These are phyloP conservation scores for Phytophthora crassamura DNA, from an alignment of 352 stramenopile species.

Conservation along the genomic window DNA sequence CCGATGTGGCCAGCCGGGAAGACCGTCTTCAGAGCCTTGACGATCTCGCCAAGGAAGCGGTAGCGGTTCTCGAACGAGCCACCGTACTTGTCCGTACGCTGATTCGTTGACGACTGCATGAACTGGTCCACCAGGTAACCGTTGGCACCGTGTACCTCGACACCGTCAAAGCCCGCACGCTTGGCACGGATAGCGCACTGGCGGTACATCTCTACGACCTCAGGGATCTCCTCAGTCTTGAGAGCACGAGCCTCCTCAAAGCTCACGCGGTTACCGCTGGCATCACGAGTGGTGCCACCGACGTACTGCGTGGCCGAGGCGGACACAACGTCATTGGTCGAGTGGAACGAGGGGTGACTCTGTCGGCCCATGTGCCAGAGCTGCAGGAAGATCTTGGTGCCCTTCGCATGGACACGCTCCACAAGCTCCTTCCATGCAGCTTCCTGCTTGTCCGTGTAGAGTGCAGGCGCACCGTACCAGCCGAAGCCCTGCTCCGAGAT, in stretches of 20 bases:
- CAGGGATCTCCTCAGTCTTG: conserved; percentile 14
- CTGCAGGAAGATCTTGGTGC: conserved; percentile 25
- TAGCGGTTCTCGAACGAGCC: conserved; percentile 25
- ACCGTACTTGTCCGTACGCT: conserved; percentile 22
- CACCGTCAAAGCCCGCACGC: conserved; percentile 12
- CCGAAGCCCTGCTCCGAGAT: conserved; percentile 24
- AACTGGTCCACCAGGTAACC: conserved; percentile 21
- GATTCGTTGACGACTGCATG: conserved; percentile 20
- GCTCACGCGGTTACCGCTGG: conserved; percentile 3
- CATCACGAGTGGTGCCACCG: conserved; percentile 6
- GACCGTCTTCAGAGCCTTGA: conserved; percentile 12
- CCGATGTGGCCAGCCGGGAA: conserved; percentile 11
- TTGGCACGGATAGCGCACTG: conserved; percentile 13
- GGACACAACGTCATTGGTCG: conserved; percentile 12
- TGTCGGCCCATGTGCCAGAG: conserved; percentile 27
- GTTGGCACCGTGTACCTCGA: conserved; percentile 17
- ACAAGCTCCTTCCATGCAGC: conserved; percentile 17
- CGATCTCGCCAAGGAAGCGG: conserved; percentile 10
- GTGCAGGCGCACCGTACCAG: conserved; percentile 7
- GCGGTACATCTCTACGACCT: conserved; percentile 19
- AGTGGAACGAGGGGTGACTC: conserved; percentile 19
- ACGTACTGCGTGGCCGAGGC: conserved; percentile 14
- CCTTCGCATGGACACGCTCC: conserved; percentile 14
- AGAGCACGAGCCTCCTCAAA: conserved; percentile 17
- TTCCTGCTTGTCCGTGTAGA: conserved; percentile 23